Evolutionary conservation across 2,329 filamentous ascomycete species (phyloP).

Genomic region (Cryphonectria carpinicola): DNA sequence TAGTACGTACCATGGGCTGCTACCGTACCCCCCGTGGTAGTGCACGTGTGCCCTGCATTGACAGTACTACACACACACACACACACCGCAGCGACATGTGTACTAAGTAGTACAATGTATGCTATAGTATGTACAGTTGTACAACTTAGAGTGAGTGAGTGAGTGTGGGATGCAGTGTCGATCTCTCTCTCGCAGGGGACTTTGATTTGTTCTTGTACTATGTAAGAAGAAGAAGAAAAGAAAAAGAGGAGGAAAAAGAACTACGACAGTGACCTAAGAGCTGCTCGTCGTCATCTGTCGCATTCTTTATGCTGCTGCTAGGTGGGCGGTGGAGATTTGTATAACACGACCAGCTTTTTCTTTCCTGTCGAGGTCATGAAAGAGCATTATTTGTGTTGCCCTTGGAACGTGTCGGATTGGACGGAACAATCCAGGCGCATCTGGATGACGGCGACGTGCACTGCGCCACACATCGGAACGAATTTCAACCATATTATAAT

Average conservation of each 20-base stretch:
- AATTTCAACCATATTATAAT: background rate
- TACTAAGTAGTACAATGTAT: background rate
- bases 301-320: background rate
- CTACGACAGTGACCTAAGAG: too few species aligned
- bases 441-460: background rate
- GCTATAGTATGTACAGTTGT: background rate
- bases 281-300: too few species aligned
- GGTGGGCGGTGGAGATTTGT: background rate
- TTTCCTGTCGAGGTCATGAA: background rate
- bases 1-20: background rate
- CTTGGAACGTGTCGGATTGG: background rate
- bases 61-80: too few species aligned
- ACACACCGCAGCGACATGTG: too few species aligned
- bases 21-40: background rate
- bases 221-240: background rate
- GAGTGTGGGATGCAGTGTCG: background rate
- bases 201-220: background rate
- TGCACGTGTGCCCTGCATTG: too few species aligned
- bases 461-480: background rate
- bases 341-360: background rate
- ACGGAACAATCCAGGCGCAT: background rate
- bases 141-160: background rate
- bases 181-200: background rate
- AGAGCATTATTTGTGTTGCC: background rate
- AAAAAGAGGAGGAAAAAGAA: too few species aligned